A percentile compares a stretch with the other conserved stretches of the same genome.
Evolutionary conservation across 1,284 basidiomycete genomes (phyloP).

Genomic region (Cryptococcus sp.): DNA sequence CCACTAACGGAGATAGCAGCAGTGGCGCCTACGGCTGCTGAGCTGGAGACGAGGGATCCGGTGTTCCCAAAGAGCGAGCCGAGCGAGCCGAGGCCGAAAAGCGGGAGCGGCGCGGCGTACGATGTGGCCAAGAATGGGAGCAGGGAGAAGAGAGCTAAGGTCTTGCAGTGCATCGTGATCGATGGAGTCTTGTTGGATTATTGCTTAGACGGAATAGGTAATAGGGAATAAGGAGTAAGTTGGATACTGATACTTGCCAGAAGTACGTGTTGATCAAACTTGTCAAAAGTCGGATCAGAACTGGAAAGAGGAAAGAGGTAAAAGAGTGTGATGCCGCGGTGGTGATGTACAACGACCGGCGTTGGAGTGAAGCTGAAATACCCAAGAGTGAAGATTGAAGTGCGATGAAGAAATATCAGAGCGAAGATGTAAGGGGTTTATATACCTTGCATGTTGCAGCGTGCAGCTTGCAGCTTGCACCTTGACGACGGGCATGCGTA

Average conservation of each 20-base stretch:
- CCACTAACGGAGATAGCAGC: neutral
- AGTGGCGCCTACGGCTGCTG: slow-evolving; percentile 4
- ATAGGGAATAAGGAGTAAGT: neutral
- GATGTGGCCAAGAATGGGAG: slow-evolving; percentile 10
- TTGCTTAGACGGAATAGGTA: neutral
- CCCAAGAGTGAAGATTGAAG: slow-evolving; percentile 3
- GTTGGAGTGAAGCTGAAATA: slow-evolving; percentile 6
- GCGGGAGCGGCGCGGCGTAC: slow-evolving; percentile 11
- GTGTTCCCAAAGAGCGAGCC: slow-evolving; percentile 5
- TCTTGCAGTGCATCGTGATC: slow-evolving; percentile 9
- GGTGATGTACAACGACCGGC: slow-evolving; percentile 15
- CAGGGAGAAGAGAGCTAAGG: slow-evolving; percentile 13
- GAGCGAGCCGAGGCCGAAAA: slow-evolving; percentile 12
- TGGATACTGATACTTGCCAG: slow-evolving; percentile 3
- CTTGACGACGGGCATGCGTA: too few species aligned
- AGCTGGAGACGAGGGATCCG: slow-evolving; percentile 4
- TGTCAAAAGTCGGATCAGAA: slow-evolving; percentile 5
- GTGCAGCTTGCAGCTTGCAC: too few species aligned
- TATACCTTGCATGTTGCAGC: neutral
- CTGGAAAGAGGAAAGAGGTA: slow-evolving; percentile 3
- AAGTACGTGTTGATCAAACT: slow-evolving; percentile 4
- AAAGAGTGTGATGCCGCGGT: slow-evolving; percentile 13
- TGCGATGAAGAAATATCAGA: neutral
- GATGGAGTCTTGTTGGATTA: neutral
- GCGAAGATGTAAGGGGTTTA: neutral